phyloP scores from a whole-genome alignment of 805 yeast species.

The Kurtzmaniella fragi region DNA sequence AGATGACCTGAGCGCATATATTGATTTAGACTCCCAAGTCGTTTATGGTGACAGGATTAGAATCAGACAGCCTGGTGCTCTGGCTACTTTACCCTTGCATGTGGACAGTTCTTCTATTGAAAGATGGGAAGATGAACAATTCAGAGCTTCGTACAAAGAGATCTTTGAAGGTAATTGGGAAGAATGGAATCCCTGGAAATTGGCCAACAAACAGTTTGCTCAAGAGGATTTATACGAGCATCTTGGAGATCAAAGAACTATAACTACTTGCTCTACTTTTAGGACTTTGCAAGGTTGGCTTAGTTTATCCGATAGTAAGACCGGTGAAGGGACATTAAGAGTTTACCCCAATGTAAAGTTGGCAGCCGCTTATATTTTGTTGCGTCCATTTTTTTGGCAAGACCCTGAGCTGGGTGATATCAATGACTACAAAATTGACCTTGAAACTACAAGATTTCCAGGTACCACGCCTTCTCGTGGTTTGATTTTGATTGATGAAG shows the following conservation, averaged over 20 bases:
- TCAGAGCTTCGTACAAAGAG: conserved; percentile 25
- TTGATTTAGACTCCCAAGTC: conserved; percentile 27
- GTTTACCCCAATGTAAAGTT: conserved; percentile 32
- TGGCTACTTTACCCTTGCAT: conserved; percentile 31
- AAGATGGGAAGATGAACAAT: conserved; percentile 39
- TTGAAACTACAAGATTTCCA: conserved; percentile 30
- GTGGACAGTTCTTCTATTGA: conserved; percentile 40
- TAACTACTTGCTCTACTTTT: conserved; percentile 24
- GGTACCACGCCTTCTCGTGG: conserved; percentile 35
- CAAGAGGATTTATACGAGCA: conserved; percentile 23
- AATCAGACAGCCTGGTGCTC: conserved; percentile 35
- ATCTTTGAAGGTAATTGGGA: conserved; percentile 38
- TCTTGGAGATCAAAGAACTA: conserved; percentile 5
- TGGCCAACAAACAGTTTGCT: conserved; percentile 27
- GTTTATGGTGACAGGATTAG: conserved; percentile 41
- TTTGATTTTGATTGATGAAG: conserved; percentile 22
- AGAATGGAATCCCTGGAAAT: conserved; percentile 32
- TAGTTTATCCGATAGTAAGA: conserved; percentile 27
- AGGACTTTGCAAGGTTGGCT: conserved; percentile 44
- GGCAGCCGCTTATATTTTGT: conserved; percentile 33
- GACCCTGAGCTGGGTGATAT: conserved; percentile 9
- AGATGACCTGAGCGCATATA: conserved; percentile 13
- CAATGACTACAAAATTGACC: conserved; percentile 22
- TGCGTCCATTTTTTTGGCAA: conserved; percentile 35
- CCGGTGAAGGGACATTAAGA: conserved; percentile 36